A percentile compares a stretch with the other conserved stretches of the same genome.
Evolutionary conservation across 495 filamentous ascomycete species (phyloP).

Genomic region (Terfezia claveryi): DNA sequence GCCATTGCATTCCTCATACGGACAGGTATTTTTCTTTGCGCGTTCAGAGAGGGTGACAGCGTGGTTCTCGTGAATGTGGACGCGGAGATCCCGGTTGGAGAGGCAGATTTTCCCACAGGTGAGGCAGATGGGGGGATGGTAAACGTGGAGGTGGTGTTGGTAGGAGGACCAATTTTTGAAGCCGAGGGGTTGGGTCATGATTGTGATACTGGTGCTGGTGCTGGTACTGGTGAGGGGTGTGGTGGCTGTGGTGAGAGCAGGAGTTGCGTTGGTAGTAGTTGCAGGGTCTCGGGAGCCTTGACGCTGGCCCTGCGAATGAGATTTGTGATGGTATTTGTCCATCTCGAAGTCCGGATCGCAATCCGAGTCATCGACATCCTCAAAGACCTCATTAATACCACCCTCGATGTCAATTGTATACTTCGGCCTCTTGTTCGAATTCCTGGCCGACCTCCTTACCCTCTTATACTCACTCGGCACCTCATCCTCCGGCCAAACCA

Average conservation of each 20-base stretch:
- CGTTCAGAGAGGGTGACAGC: conserved; percentile 37
- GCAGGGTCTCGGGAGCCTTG: not conserved
- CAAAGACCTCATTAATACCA: not conserved
- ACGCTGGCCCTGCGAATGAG: too few species aligned
- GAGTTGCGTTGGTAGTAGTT: not conserved
- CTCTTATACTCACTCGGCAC: not conserved
- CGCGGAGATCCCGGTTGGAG: conserved; percentile 36
- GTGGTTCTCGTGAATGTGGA: conserved; percentile 50
- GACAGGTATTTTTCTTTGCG: conserved; percentile 39
- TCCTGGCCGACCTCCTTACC: not conserved
- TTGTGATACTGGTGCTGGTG: not conserved
- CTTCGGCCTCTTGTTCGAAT: not conserved
- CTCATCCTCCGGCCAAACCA: not conserved
- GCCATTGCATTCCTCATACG: conserved; percentile 19
- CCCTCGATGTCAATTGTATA: not conserved
- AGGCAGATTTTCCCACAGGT: conserved; percentile 45
- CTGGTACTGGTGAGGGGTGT: not conserved
- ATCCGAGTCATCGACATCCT: not conserved
- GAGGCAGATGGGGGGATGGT: conserved; percentile 52
- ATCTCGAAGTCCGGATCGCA: too few species aligned
- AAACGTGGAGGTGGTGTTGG: conserved; percentile 43
- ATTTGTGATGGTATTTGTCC: too few species aligned
- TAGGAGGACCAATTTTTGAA: conserved; percentile 53
- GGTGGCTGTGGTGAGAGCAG: not conserved
- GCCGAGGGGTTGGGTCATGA: conserved; percentile 21